Evolutionary conservation across 179 eudicot species (phyloP).

Genomic region (Carnegiea gigantea): DNA sequence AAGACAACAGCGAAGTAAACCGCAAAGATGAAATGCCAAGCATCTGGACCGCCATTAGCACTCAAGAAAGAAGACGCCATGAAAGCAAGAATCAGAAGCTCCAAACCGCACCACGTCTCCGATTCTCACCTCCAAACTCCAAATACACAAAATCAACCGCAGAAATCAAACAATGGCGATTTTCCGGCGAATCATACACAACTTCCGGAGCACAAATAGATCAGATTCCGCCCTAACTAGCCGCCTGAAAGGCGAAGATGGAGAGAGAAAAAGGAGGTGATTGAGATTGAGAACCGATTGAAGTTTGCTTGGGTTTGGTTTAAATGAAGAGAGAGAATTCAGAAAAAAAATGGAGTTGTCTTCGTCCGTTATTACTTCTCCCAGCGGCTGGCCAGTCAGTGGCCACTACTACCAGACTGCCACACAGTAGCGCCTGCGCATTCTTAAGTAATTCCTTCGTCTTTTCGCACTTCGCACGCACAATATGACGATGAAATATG

Average conservation of each 20-base stretch:
- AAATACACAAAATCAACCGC: background rate
- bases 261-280: background rate
- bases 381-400: background rate
- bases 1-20: constrained; percentile 54
- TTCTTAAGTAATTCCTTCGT: no score
- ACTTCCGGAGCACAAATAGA: background rate
- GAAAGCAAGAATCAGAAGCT: constrained; percentile 5
- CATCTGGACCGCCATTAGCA: constrained; percentile 37
- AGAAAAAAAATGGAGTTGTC: no score
- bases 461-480: no score
- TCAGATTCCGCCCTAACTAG: constrained; percentile 4
- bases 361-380: no score
- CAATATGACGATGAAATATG: no score
- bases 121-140: background rate
- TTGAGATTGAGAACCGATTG: background rate
- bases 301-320: background rate
- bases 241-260: background rate
- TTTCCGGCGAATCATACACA: background rate
- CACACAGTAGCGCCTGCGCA: no score
- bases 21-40: constrained; percentile 51
- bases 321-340: background rate
- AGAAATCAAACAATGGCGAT: background rate
- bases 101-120: background rate
- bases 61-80: constrained; percentile 65
- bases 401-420: background rate